These are phyloP conservation scores for Sugiyamaella americana DNA, from an alignment of 805 yeast genomes.

Conservation along the genomic window DNA sequence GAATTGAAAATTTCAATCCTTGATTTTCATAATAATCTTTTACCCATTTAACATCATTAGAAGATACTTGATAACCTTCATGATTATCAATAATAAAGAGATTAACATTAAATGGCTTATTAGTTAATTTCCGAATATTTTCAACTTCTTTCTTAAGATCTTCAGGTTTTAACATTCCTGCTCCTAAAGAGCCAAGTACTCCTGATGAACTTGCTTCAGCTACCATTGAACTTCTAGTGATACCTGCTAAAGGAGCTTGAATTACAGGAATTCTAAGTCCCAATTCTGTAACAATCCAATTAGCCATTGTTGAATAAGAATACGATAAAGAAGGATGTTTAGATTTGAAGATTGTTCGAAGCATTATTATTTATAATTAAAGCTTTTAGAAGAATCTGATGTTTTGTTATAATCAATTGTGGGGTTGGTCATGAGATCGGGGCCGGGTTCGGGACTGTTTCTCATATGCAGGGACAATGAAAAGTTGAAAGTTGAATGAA, in stretches of 20 bases:
- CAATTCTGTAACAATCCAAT: not conserved
- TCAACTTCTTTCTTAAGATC: slow-evolving; percentile 13
- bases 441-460: too few relatives aligned
- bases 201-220: slow-evolving; percentile 40
- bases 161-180: slow-evolving; percentile 28
- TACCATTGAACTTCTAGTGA: slow-evolving; percentile 42
- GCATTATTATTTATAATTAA: too few relatives aligned
- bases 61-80: not conserved
- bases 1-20: slow-evolving; percentile 3
- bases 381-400: too few relatives aligned
- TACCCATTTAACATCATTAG: slow-evolving; percentile 11
- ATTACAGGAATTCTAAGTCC: slow-evolving; percentile 28
- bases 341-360: too few relatives aligned
- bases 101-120: slow-evolving; percentile 22
- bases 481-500: too few relatives aligned
- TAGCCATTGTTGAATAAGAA: not conserved
- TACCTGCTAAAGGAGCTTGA: slow-evolving; percentile 60
- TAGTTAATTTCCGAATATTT: slow-evolving; percentile 11
- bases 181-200: slow-evolving; percentile 46
- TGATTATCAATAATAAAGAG: slow-evolving; percentile 16
- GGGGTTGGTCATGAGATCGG: too few relatives aligned
- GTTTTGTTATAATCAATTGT: too few relatives aligned
- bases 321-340: too few relatives aligned
- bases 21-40: slow-evolving; percentile 8
- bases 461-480: too few relatives aligned